Evolutionary conservation across 441 rosid species (phyloP), one percentile per base, ranked within the genome.

Genomic region (Manihot esculenta): DNA sequence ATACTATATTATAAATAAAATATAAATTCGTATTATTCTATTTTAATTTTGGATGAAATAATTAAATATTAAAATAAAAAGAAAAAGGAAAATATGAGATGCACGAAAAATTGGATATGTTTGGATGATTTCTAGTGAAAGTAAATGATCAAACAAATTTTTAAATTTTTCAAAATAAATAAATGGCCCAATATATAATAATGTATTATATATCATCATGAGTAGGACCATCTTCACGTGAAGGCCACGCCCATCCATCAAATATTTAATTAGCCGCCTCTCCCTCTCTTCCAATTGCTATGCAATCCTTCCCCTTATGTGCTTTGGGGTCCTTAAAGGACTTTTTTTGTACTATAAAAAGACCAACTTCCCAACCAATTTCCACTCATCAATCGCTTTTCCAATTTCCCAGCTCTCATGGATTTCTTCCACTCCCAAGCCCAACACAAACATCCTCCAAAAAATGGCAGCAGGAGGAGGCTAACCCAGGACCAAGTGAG

Each of bases 401-500:
- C 41, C 41, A 35, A 35, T 4, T 35, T 35, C 41, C 41, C 41
- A 2, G 3, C 41, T 35, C 41, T 21, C 21, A 88, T 88, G 97
- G 88, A 86, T 41, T 68, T 72, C 65, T 69, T 70, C 74, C 74
- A 77, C 20, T 56, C 74, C 66, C 82, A 79, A 53, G 68, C 56
- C 70, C 71, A 69, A 63, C 73, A 67, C 62, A 74, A 47, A 7
- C 72, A 44, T 13, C 54, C 57, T n/a, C 64, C 57, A 13, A 83
- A 69, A 49, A 79, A 35, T 65, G 42, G 66, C 78, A 83, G 62
- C 77, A 91, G 86, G 38, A 89, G 80, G 82, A 87, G 93, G 85
- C 81, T 93, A 55, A 89, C 87, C 17, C 80, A 83, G 66, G 94
- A 89, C 12, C 98, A 93, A 77, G 84, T 89, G 35, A 83, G 76